Evolutionary conservation across 352 stramenopile genomes (phyloP).

Genomic region (Blastocystis sp.): DNA sequence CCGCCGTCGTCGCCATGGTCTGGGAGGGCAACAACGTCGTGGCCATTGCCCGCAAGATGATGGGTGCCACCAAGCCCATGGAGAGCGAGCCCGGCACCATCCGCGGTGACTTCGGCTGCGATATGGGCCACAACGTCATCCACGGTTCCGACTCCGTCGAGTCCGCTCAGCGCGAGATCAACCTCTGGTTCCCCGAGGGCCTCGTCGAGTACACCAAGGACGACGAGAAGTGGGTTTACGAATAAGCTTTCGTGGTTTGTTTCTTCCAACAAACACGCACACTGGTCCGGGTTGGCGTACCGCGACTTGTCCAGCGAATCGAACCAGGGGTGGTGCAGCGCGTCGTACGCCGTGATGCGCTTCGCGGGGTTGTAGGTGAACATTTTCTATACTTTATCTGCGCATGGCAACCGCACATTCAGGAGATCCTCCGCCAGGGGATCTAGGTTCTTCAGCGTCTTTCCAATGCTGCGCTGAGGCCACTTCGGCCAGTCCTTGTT

Average conservation of each 20-base stretch:
- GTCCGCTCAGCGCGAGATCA: slow-evolving; percentile 93
- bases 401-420: slow-evolving; percentile 15
- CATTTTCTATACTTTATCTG: slow-evolving; percentile 54
- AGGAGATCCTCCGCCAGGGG: slow-evolving; percentile 58
- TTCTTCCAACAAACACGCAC: background rate
- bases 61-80: slow-evolving; percentile 92
- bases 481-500: slow-evolving; percentile 95
- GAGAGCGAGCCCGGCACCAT: slow-evolving; percentile 91
- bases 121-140: slow-evolving; percentile 87
- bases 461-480: slow-evolving; percentile 76
- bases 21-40: slow-evolving; percentile 88
- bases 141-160: slow-evolving; percentile 94
- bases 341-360: slow-evolving; percentile 61
- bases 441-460: slow-evolving; percentile 61
- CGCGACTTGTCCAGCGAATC: slow-evolving; percentile 57
- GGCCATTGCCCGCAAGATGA: slow-evolving; percentile 88
- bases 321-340: slow-evolving; percentile 68
- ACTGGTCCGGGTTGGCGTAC: slow-evolving; percentile 57
- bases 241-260: slow-evolving; percentile 73
- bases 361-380: slow-evolving; percentile 59
- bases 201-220: slow-evolving; percentile 85
- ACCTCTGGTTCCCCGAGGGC: slow-evolving; percentile 92
- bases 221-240: slow-evolving; percentile 89
- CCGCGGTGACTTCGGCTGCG: slow-evolving; percentile 87
- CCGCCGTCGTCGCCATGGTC: slow-evolving; percentile 78